Base-by-base conservation (phyloP, 2,329 filamentous ascomycete genomes). In the Fusarium protoensiforme region DNA sequence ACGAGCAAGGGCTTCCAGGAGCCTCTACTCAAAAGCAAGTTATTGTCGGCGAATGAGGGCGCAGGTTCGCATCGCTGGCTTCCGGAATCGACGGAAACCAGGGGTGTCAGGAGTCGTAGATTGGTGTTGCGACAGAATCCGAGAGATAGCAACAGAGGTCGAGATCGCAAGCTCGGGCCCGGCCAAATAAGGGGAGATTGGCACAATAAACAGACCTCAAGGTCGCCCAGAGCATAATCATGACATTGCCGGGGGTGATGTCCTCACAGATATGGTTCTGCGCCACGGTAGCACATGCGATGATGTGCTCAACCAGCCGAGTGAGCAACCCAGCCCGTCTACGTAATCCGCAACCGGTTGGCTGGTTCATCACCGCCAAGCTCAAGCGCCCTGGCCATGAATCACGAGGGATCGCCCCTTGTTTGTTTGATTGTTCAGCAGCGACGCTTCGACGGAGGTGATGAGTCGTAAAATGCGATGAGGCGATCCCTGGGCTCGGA, bases 301-400 rank as follows among this genome's bases (percentile, higher is more conserved):
- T 77, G 75, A 72, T 77, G 75, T 77, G 75, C 73, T 76, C 53
- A 36, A 27, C 11, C 14, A 56, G 22, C 61, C 39, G 63, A 67
- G 62, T 77, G 74, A 77, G 70, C 72, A 75, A 68, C 62, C 33
- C 10, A 57, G 58, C 38, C 41, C 48, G 33, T n/a, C 46, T 56
- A 68, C 36, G 58, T 66, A 69, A 75, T 60, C 43, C 58, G 36
- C 39, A n/a, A 59, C 43, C 41, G 36, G 20, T 13, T 56, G 51
- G 9, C 41, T 41, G n/a, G 22, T 53, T 39, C 24, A 22, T 53
- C 36, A 48, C 20, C 46, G 27, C 41, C 22, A 62, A 56, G 54
- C 53, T 59, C 63, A 60, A 31, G 43, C 60, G 63, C 71, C 64
- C 65, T 65, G 61, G 54, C 14, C 35, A 58, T 54, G 48, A 61